Evolutionary conservation across 202 grass and related monocot species (phyloP), one percentile per base, ranked within the genome.

Genomic region (Setaria italica): DNA sequence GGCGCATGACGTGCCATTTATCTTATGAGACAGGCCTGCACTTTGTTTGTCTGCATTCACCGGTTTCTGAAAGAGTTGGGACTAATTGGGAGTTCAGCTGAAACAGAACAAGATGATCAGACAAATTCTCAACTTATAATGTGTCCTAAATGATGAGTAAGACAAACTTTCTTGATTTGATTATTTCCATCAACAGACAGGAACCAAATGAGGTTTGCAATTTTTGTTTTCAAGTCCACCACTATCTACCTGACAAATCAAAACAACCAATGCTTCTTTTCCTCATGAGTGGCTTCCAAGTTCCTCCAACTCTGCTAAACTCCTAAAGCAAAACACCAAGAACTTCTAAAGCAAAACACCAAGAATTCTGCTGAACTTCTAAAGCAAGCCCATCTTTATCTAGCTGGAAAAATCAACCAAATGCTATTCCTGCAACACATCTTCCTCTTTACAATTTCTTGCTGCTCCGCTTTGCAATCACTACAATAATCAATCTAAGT

Each of bases 261-360:
- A 53, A 62, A 64, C 41, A 84, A 60, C 30, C 37, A 49, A 58
- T 67, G 45, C 10, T 88, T 53, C 55, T 35, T 83, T 67, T 74
- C 33, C 5, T 46, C 49, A 62, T 34, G 81, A 88, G 85, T 88
- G 72, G 48, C 82, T 91, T 91, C 89, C 56, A 90, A 84, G 89
- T 84, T 84, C 17, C 15, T 33, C 20, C 37, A 64, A n/a, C 63
- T n/a, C 30, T 69, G 25, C 16, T 89, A 53, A 60, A 64, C 74
- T 73, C 86, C 17, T 47, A 16, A 46, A 80, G 45, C 84, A 87
- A 69, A 87, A 47, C 17, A 46, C 62, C n/a, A 67, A 58, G 21
- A 8, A 30, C 8, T 62, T 12, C 3, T 12, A 62, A 62, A 32
- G 11, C 21, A 30, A 62, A 62, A 30, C n/a, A 1, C 4, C 11